A percentile compares a stretch with the other conserved stretches of the same genome.
These are phyloP conservation scores for Pyrenochaeta sp. DNA, from an alignment of 2,329 filamentous ascomycete genomes.

Conservation along the genomic window DNA sequence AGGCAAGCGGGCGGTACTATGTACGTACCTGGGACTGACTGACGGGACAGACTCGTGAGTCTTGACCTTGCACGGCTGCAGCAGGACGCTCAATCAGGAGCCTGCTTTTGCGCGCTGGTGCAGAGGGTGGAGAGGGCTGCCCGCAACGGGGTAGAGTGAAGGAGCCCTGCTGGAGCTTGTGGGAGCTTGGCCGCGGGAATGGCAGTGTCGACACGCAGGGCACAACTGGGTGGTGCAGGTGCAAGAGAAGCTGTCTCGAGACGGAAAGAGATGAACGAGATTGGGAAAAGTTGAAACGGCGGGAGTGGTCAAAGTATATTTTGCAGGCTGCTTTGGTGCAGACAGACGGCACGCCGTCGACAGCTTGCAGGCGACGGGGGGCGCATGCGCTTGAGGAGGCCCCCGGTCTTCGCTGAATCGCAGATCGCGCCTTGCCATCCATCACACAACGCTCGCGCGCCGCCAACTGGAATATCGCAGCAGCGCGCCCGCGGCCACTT, in stretches of 20 bases:
- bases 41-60: no score
- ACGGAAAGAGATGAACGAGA: constrained; percentile 50
- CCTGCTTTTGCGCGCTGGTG: constrained; percentile 29
- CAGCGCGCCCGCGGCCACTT: no score
- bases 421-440: constrained; percentile 25
- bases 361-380: constrained; percentile 23
- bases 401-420: constrained; percentile 42
- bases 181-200: constrained; percentile 28
- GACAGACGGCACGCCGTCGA: constrained; percentile 28
- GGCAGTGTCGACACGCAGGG: constrained; percentile 26
- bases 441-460: no score
- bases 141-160: constrained; percentile 13
- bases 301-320: constrained; percentile 47
- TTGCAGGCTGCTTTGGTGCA: constrained; percentile 31
- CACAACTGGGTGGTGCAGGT: constrained; percentile 38
- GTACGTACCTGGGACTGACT: constrained; percentile 41
- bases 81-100: constrained; percentile 1
- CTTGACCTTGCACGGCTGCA: background rate
- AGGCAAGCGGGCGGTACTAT: background rate
- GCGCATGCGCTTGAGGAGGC: constrained; percentile 36
- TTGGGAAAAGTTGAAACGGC: constrained; percentile 51
- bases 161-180: constrained; percentile 21
- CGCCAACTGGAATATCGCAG: no score
- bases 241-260: constrained; percentile 48
- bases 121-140: constrained; percentile 24